phyloP scores from a whole-genome alignment of 306 rosid genomes.

The Trichosanthes cucumerina region DNA sequence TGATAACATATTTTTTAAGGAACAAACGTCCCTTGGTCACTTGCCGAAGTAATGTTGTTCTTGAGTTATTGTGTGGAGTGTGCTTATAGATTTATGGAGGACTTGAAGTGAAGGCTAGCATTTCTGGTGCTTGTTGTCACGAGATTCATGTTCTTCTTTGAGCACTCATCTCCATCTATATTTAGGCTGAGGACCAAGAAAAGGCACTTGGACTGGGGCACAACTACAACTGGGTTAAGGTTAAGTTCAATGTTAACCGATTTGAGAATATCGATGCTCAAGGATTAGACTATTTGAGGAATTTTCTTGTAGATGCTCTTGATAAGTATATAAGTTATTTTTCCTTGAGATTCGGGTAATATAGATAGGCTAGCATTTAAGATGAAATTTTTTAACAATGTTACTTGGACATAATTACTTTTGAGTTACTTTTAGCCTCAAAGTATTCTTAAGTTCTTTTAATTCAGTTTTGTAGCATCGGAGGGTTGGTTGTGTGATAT shows the following conservation, averaged over 20 bases:
- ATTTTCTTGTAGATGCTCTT: no score
- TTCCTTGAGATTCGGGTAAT: background rate
- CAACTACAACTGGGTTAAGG: constrained; percentile 88
- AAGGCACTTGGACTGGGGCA: constrained; percentile 22
- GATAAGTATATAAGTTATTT: constrained; percentile 25
- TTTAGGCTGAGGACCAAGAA: background rate
- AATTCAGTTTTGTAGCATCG: no score
- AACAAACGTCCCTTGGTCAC: no score
- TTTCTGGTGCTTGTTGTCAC: background rate
- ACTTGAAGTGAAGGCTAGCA: constrained; percentile 46
- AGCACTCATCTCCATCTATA: background rate
- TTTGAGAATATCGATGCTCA: constrained; percentile 10
- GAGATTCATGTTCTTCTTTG: background rate
- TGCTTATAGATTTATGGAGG: constrained; percentile 42
- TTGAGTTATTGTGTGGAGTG: no score
- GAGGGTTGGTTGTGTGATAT: no score
- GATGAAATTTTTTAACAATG: no score
- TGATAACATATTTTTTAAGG: no score
- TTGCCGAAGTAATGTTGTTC: no score
- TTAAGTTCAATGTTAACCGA: constrained; percentile 78
- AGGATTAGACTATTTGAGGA: no score
- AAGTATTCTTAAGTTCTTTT: no score
- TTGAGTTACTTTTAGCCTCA: no score
- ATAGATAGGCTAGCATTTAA: background rate
- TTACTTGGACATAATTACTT: no score